These are phyloP conservation scores for Coniferiporia sulphurascens DNA, from an alignment of 1,284 basidiomycete species.

Conservation along the genomic window DNA sequence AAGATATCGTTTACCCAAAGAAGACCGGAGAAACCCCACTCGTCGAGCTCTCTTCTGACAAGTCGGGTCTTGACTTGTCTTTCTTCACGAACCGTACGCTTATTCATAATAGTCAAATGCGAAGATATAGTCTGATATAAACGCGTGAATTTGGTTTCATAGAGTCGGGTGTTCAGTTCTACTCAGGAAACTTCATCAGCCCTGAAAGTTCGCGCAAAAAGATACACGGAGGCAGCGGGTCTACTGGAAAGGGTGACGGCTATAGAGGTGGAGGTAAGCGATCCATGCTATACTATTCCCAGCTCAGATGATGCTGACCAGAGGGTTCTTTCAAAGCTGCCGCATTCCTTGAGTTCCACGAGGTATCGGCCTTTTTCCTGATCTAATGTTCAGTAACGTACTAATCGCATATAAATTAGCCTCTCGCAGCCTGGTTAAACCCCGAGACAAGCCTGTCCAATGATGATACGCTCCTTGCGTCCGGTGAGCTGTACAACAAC, in stretches of 20 bases:
- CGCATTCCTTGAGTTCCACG: constrained; percentile 73
- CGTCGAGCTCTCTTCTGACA: constrained; percentile 49
- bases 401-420: constrained; percentile 20
- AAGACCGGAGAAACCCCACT: constrained; percentile 37
- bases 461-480: constrained; percentile 51
- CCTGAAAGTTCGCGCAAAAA: constrained; percentile 53
- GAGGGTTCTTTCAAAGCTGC: constrained; percentile 41
- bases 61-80: constrained; percentile 53
- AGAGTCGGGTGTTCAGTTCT: constrained; percentile 74
- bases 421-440: constrained; percentile 36
- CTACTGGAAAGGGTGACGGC: constrained; percentile 50
- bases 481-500: constrained; percentile 57
- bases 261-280: constrained; percentile 52
- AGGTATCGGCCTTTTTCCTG: constrained; percentile 26
- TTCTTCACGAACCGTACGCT: constrained; percentile 68
- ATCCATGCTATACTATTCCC: constrained; percentile 2
- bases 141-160: constrained; percentile 1
- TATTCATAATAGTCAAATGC: not conserved
- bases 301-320: not conserved
- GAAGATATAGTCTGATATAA: too few species aligned
- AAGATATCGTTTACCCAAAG: constrained; percentile 40
- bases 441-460: constrained; percentile 35
- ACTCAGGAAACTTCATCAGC: constrained; percentile 53
- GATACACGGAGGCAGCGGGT: constrained; percentile 69
- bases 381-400: not conserved